Conservation (phyloP, 2,329 filamentous ascomycete genomes). For the Fusarium scirpi region DNA sequence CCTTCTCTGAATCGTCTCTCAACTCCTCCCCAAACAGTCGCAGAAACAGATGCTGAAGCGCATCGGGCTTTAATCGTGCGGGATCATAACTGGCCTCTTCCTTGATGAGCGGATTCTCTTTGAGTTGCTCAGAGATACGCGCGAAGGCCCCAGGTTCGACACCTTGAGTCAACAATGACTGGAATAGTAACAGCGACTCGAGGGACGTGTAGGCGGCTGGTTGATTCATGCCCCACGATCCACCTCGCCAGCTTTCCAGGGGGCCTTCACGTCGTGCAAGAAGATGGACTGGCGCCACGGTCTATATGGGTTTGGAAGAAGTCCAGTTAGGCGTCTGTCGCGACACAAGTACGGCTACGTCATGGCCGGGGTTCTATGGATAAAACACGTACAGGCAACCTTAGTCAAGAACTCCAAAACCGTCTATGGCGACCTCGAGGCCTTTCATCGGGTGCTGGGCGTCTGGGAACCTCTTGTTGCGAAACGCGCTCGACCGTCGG, state of each 20-base stretch:
- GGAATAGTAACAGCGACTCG: constrained; percentile 88
- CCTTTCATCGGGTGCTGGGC: constrained; percentile 48
- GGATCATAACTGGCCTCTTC: constrained; percentile 78
- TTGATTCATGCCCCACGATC: constrained; percentile 67
- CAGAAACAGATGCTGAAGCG: constrained; percentile 83
- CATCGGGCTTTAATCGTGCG: constrained; percentile 78
- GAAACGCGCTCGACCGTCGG: constrained; percentile 38
- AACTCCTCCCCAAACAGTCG: constrained; percentile 80
- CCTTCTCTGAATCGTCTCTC: constrained; percentile 61
- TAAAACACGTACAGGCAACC: constrained; percentile 51
- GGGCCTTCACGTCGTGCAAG: constrained; percentile 64
- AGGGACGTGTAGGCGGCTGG: constrained; percentile 80
- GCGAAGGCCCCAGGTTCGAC: constrained; percentile 74
- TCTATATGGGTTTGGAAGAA: constrained; percentile 48
- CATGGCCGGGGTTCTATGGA: constrained; percentile 43
- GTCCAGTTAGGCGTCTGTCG: constrained; percentile 42
- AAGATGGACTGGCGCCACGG: constrained; percentile 68
- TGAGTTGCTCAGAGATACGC: constrained; percentile 79
- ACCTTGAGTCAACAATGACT: constrained; percentile 78
- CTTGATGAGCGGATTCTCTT: constrained; percentile 78
- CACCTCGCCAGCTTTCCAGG: constrained; percentile 68
- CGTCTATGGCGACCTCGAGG: constrained; percentile 42
- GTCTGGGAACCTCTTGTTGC: constrained; percentile 39
- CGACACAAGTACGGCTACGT: constrained; percentile 44
- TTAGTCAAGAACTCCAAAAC: constrained; percentile 48